phyloP scores from a whole-genome alignment of 768 basidiomycete genomes.

The Neoboletus magnificus region DNA sequence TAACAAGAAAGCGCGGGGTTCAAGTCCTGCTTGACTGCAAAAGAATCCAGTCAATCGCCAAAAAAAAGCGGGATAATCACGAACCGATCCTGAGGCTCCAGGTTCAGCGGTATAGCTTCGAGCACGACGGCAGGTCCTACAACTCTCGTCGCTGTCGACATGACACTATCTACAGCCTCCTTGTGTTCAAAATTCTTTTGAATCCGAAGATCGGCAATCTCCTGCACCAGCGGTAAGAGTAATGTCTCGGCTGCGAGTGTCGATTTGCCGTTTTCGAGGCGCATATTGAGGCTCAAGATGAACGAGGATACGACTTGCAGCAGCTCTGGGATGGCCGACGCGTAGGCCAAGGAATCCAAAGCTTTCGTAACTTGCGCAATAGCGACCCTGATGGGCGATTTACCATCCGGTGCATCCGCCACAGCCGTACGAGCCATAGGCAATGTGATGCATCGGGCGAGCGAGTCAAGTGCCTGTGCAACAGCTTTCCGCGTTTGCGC shows the following conservation, averaged over 20 bases:
- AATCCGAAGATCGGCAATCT: constrained; percentile 69
- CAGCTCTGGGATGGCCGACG: constrained; percentile 74
- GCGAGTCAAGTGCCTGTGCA: constrained; percentile 56
- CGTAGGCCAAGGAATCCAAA: constrained; percentile 68
- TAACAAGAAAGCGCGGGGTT: constrained; percentile 89
- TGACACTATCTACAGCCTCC: constrained; percentile 75
- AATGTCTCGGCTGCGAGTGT: constrained; percentile 67
- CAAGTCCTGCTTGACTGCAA: constrained; percentile 61
- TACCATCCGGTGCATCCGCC: constrained; percentile 41
- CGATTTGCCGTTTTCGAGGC: constrained; percentile 37
- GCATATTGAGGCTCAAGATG: constrained; percentile 56
- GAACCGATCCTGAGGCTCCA: constrained; percentile 78
- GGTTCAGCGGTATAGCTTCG: constrained; percentile 72
- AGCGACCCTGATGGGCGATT: constrained; percentile 58
- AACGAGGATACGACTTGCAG: constrained; percentile 72
- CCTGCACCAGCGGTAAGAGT: constrained; percentile 63
- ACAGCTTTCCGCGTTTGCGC: constrained; percentile 57
- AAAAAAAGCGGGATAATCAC: constrained; percentile 20
- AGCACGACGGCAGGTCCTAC: constrained; percentile 83
- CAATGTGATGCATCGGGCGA: constrained; percentile 70
- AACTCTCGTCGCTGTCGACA: constrained; percentile 79
- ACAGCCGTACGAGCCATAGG: constrained; percentile 55
- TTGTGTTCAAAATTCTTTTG: constrained; percentile 88
- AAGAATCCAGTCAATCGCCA: constrained; percentile 3
- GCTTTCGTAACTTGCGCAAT: constrained; percentile 64